Percentiles rank a stretch among this genome's conserved stretches.
These are phyloP conservation scores for Fusarium sp. DNA, from an alignment of 2,329 filamentous ascomycete species.

Conservation along the genomic window DNA sequence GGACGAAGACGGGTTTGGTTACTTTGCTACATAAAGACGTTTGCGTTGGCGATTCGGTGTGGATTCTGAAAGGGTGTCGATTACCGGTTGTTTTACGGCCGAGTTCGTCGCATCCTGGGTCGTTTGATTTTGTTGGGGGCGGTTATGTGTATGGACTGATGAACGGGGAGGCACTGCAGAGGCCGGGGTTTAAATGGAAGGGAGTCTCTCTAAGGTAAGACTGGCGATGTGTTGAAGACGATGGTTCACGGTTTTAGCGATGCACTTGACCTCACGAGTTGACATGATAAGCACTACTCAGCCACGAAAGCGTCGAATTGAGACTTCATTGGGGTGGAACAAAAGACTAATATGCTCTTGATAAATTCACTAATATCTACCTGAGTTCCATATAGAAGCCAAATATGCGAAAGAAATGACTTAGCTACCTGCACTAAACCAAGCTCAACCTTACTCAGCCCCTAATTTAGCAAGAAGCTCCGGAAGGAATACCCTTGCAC, in stretches of 20 bases:
- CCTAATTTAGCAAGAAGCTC: slow-evolving; percentile 39
- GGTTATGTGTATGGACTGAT: neutral
- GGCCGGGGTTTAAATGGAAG: neutral
- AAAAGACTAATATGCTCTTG: no score
- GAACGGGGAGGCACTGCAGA: neutral
- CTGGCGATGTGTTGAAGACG: neutral
- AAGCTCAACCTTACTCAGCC: fast-evolving
- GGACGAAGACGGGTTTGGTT: neutral
- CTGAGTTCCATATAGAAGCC: no score
- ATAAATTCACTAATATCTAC: no score
- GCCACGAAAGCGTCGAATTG: no score
- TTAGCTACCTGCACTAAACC: no score
- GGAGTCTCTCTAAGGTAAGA: neutral
- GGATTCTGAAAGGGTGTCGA: neutral
- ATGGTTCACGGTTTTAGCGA: no score
- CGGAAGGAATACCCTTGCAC: slow-evolving; percentile 48
- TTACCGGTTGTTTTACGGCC: neutral
- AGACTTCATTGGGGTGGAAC: no score
- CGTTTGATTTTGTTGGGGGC: neutral
- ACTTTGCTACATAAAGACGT: neutral
- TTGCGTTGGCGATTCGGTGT: neutral
- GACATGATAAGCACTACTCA: no score
- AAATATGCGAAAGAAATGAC: no score
- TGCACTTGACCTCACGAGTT: no score
- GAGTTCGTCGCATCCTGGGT: fast-evolving